phyloP scores from a whole-genome alignment of 148 eudicot genomes.

The Simmondsia chinensis region DNA sequence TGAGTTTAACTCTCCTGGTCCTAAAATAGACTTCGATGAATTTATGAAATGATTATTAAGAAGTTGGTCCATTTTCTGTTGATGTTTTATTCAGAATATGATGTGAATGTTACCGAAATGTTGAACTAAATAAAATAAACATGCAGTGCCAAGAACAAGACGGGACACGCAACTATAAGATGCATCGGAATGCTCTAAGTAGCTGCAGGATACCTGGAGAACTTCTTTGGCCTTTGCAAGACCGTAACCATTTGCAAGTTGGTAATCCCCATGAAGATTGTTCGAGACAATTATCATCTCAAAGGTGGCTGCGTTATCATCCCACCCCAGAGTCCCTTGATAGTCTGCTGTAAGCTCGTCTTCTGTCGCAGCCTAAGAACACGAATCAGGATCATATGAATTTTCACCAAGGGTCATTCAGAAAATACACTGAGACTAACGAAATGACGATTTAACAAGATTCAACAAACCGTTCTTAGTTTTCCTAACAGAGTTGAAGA shows the following conservation, averaged over 20 bases:
- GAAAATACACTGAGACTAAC: background rate
- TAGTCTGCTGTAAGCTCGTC: slow-evolving; percentile 67
- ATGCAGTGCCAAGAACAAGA: no score
- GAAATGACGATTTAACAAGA: no score
- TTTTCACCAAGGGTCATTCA: slow-evolving; percentile 1
- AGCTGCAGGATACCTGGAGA: slow-evolving; percentile 33
- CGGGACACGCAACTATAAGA: no score
- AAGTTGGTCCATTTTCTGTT: no score
- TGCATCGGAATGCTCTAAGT: background rate
- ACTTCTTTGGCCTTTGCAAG: slow-evolving; percentile 49
- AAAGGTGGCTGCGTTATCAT: slow-evolving; percentile 82
- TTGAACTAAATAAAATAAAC: no score
- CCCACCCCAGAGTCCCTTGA: slow-evolving; percentile 70
- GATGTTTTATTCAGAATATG: no score
- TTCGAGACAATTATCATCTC: slow-evolving; percentile 56
- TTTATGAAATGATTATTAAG: no score
- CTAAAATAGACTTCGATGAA: no score
- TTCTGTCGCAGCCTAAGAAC: slow-evolving; percentile 43
- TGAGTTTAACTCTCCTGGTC: no score
- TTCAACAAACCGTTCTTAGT: no score
- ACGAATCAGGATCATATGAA: slow-evolving; percentile 6
- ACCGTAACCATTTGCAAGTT: slow-evolving; percentile 74
- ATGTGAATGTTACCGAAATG: no score
- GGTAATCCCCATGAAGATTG: slow-evolving; percentile 65
- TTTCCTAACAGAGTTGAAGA: no score